Base-by-base conservation (phyloP, 164 flowering plant genomes). In the Vitis rotundifolia region DNA sequence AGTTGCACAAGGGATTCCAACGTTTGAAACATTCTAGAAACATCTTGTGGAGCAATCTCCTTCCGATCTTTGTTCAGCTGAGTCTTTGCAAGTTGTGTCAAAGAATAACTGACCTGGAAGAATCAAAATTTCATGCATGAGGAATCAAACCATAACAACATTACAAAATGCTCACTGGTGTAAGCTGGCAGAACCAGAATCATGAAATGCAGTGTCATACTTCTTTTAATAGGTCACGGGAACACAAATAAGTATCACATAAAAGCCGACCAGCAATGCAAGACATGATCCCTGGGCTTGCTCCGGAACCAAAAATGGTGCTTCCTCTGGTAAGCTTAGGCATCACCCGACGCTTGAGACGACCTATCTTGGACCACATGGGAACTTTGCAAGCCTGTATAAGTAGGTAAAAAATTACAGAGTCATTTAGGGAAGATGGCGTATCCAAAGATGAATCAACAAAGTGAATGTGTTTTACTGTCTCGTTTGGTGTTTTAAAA, bases 341-440 rank as follows among this genome's bases (percentile, higher is more conserved):
- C 98, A 92, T 91, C 13, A 63, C 68, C 72, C 91, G 84, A 47
- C 99, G 94, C 84, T 89, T 96, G 64, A 96, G 91, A 64, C 99
- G 98, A 29, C 99, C 99, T 72, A 96, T 77, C 85, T 84, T 92
- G 65, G 99, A 96, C 99, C 99, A 96, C 86, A 82, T 87, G 76
- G 92, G 89, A 55, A 92, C 93, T 78, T 72, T 86, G 81, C 92
- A 89, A 65, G 89, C 93, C 99, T 89, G 77, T 63, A 77, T 18
- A 19, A 71, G 15, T 56, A 59, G 44, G 44, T 37, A 37, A 37
- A 37, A 3, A 3, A 11, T 44, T 18, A 28, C 48, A 59, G 16
- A 10, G 31, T 3, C 16, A 56, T 61, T 57, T 29, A 48, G 58
- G 49, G 60, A 69, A 11, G 49, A 47, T 69, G 8, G 12, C 12